Percentiles rank a stretch among this genome's conserved stretches.
phyloP scores from a whole-genome alignment of 148 eudicot genomes.

The Cornus kousa region DNA sequence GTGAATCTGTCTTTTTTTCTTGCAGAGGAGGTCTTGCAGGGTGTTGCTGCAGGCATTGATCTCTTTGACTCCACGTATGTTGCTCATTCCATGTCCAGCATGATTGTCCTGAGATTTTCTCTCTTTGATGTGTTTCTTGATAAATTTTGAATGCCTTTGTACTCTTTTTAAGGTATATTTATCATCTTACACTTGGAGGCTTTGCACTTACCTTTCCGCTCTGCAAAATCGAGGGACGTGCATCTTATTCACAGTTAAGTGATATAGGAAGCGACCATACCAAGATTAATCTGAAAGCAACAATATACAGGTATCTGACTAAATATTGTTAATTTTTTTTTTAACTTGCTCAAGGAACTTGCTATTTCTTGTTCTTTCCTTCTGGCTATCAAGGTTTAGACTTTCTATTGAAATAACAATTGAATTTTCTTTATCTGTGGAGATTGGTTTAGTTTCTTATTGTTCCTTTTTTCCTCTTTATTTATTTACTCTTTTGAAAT shows the following conservation, averaged over 20 bases:
- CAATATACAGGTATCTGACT: conserved; percentile 50
- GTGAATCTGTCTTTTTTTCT: background rate
- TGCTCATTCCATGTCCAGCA: background rate
- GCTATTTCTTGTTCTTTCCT: background rate
- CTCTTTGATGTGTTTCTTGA: conserved; percentile 8
- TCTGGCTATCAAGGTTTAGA: background rate
- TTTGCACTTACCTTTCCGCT: conserved; percentile 70
- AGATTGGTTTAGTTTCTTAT: background rate
- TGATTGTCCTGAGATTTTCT: background rate
- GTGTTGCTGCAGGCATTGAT: conserved; percentile 81
- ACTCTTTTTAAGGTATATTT: conserved; percentile 54
- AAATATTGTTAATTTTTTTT: background rate
- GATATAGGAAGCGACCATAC: conserved; percentile 44
- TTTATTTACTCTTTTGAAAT: too few relatives aligned
- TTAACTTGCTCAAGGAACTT: background rate
- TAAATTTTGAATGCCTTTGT: background rate
- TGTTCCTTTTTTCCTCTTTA: too few relatives aligned
- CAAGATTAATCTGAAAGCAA: conserved; percentile 71
- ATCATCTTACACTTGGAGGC: conserved; percentile 70
- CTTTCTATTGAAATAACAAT: background rate
- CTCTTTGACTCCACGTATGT: conserved; percentile 80
- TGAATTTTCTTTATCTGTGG: background rate
- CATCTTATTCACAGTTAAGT: conserved; percentile 30
- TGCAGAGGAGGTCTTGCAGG: conserved; percentile 78
- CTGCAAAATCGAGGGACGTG: conserved; percentile 21